Base-by-base conservation (phyloP, 2,329 filamentous ascomycete species). In the Colletotrichum agaves region DNA sequence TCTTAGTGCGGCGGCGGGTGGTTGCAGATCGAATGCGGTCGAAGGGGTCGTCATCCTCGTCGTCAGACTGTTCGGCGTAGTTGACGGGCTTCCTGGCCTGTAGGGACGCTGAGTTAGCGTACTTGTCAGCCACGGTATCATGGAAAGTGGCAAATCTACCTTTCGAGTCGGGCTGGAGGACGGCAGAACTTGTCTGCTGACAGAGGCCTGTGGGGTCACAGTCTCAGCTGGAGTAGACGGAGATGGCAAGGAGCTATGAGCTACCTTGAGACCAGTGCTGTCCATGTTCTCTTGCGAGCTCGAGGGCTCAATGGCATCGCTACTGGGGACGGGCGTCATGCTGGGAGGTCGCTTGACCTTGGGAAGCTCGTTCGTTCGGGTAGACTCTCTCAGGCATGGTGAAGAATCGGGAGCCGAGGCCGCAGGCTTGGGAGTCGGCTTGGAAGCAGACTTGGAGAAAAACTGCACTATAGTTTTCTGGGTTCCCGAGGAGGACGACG, bases 31-130 rank as follows among this genome's bases (percentile, higher is more conserved):
- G 80, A 72, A 80, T 75, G 50, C 81, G 78, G 2, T 79, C 77
- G 75, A 94, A 91, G 0, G 92, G 88, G 49, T 94, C 91, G 56
- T 93, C 91, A 12, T 93, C 91, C 59, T 93, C 91, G 57, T 93
- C 91, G 50, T 93, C 91, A 49, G 93, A 93, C 1, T 93, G 94
- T 74, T 98, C 94, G 71, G 91, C 90, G 77, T 98, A 98, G 76
- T 87, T 96, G 71, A 96, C 86, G 0, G 78, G 77, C 74, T 87
- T 88, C 72, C 83, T 88, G 3, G 76, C 78, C 86, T 88, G 59
- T 5, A 3, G 19, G 13, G 2, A 2, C 21, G 7, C 1, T 15
- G 5, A 17, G 56, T 66, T 44, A 69, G 56, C 33, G 8, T n/a
- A 12, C 19, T 7, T 8, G 13, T 23, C 19, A 3, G 31, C 15